phyloP scores from a whole-genome alignment of 495 filamentous ascomycete genomes.

The Neurospora tetrasperma region DNA sequence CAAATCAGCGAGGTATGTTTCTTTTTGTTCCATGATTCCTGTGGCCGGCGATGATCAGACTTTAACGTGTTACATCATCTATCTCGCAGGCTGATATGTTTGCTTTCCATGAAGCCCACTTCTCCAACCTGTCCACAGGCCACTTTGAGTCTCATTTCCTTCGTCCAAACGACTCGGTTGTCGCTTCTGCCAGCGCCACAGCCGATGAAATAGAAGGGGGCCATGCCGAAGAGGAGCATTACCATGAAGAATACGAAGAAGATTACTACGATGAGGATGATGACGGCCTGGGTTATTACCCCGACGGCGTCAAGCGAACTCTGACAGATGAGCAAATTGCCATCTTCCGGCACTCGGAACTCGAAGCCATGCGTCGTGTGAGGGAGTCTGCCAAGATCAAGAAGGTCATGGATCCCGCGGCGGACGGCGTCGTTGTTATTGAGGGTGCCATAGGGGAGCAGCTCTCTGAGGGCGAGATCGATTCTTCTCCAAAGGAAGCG shows the following conservation, averaged over 20 bases:
- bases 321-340: conserved; percentile 85
- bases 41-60: neutral
- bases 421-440: conserved; percentile 4
- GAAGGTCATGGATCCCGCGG: conserved; percentile 11
- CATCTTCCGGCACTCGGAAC: conserved; percentile 85
- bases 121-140: conserved; percentile 33
- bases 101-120: conserved; percentile 58
- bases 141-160: conserved; percentile 43
- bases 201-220: neutral
- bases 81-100: conserved; percentile 55
- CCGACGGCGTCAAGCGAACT: conserved; percentile 81
- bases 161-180: conserved; percentile 14
- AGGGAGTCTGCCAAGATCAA: conserved; percentile 12
- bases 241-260: conserved; percentile 19
- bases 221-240: neutral
- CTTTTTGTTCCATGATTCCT: neutral
- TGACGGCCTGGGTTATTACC: conserved; percentile 77
- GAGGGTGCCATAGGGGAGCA: conserved; percentile 3
- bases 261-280: conserved; percentile 35
- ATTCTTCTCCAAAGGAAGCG: conserved; percentile 16
- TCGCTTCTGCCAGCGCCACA: neutral
- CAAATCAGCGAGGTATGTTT: conserved; percentile 43
- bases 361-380: conserved; percentile 57
- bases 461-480: conserved; percentile 21
- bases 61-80: conserved; percentile 13